Evolutionary conservation across 1,139 yeast genomes (phyloP).

Genomic region (Candida frijolesensis): DNA sequence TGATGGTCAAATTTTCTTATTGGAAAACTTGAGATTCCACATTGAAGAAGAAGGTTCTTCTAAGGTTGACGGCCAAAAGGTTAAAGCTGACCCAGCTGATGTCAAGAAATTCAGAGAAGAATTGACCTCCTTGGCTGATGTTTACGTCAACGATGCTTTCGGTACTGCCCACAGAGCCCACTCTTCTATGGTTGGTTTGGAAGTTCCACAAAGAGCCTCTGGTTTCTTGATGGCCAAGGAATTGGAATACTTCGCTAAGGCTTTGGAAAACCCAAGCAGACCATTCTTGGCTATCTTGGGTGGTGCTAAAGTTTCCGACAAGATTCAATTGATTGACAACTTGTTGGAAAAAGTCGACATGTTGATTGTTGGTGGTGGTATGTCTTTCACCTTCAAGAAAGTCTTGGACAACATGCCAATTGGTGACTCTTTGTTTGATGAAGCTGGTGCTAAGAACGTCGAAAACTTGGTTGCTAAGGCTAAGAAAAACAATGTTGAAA

Average conservation of each 20-base stretch:
- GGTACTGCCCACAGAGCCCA: constrained; percentile 99
- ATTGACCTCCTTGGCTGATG: constrained; percentile 89
- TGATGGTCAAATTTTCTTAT: constrained; percentile 73
- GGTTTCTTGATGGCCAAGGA: constrained; percentile 98
- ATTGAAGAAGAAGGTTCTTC: constrained; percentile 92
- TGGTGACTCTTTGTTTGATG: constrained; percentile 88
- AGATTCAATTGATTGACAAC: constrained; percentile 96
- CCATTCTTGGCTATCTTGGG: constrained; percentile 97
- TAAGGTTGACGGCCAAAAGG: constrained; percentile 75
- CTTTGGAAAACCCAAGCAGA: constrained; percentile 93
- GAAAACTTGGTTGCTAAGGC: constrained; percentile 90
- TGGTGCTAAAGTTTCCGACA: constrained; percentile 98
- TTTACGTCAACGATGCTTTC: constrained; percentile 94
- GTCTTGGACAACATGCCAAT: constrained; percentile 80
- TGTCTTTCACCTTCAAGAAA: constrained; percentile 98
- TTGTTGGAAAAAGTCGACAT: constrained; percentile 91
- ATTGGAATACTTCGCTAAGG: constrained; percentile 94
- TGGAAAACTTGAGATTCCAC: constrained; percentile 97
- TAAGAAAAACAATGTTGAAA: constrained; percentile 87
- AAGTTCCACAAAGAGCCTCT: constrained; percentile 90
- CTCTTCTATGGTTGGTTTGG: constrained; percentile 96
- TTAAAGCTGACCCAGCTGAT: constrained; percentile 81
- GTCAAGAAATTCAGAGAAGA: constrained; percentile 85
- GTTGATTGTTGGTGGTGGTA: constrained; percentile 96
- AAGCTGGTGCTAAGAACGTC: constrained; percentile 91